Evolutionary conservation across 768 basidiomycete genomes (phyloP), one percentile per base, ranked within the genome.

Genomic region (Kwoniella europaea): DNA sequence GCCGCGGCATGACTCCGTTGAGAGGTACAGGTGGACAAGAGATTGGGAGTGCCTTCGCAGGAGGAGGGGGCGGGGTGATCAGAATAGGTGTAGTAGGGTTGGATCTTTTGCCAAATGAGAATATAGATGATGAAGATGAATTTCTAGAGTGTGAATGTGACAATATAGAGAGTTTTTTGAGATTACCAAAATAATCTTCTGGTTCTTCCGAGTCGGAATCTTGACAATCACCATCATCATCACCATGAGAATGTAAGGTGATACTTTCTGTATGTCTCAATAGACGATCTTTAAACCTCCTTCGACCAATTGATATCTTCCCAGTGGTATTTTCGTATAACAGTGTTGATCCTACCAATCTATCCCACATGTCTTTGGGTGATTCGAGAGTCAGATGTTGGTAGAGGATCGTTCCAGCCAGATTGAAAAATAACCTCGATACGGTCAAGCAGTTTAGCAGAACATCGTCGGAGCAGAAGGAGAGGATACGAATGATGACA

Each of bases 351-450:
- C 63, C 68, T 24, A 35, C 42, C 22, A 70, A 42, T 16, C 58
- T 22, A 2, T 44, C 53, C 42, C 54, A 43, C 42, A 70, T 64
- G 15, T 64, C 29, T 43, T 41, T 55, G 22, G 68, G 63, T 7
- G 54, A 52, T 5, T 22, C 16, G 3, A 70, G 43, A 1, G 35
- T 46, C 9, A 70, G 18, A 20, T 43, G 50, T 7, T 24, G 13
- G 50, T 68, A 74, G 29, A 74, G 67, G 42, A 74, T 35, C 53
- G 66, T 61, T 10, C 66, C 73, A 16, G 73, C 62, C 46, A 63
- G 63, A 41, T 63, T 63, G 70, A 68, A 65, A 29, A 74, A 61
- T 2, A 64, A 53, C 10, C 44, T 67, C 10, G 69, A 71, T n/a
- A 66, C 73, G 46, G 62, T 58, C 20, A 74, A 54, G 46, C 69